Evolutionary conservation across 768 basidiomycete genomes (phyloP), one percentile per base, ranked within the genome.

Genomic region (Tylopilus sp.): DNA sequence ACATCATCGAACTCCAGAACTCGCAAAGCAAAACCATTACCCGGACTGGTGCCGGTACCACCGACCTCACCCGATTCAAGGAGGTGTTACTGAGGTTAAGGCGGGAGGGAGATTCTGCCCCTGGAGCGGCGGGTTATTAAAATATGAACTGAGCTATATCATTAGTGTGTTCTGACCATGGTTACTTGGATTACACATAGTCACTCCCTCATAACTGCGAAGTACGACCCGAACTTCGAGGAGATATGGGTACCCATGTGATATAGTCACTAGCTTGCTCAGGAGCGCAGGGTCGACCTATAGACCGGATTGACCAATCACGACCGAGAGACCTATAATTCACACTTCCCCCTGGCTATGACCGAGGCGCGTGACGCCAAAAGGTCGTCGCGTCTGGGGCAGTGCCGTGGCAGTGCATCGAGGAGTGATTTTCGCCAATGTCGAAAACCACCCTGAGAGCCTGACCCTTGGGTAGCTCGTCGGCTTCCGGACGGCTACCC

Each of bases 1-100:
- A 85, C 25, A 72, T 85, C 46, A 72, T 97, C 56, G 92, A 95
- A 60, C 79, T 99, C 33, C 84, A 96, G 70, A 98, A 98, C 69
- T 97, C 94, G 50, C 93, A 98, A 72, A 94, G 91, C 78, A 99
- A 98, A 77, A 98, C 94, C 5, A 78, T 92, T 61, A 86, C 94
- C 17, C 83, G 93, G 41, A 82, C 89, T 29, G 92, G 92, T 14
- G 75, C 90, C 12, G 89, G 89, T 7, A 93, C 94, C 33, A 38
- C 90, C 3, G 96, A 99, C 64, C 77, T 98, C 33, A 74, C 84
- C 40, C 79, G 96, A 54, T 91, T 90, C 79, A 96, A 93, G 73
- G 96, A 99, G 67, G 88, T 98, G 41, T 74, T 99, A 49, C 72
- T 99, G 63, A 79, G 90, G 55, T 72, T 99, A 64, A 89, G 85